A percentile compares a stretch with the other conserved stretches of the same genome.
Conservation (phyloP, 2,329 filamentous ascomycete species). For the Botrytis porri region DNA sequence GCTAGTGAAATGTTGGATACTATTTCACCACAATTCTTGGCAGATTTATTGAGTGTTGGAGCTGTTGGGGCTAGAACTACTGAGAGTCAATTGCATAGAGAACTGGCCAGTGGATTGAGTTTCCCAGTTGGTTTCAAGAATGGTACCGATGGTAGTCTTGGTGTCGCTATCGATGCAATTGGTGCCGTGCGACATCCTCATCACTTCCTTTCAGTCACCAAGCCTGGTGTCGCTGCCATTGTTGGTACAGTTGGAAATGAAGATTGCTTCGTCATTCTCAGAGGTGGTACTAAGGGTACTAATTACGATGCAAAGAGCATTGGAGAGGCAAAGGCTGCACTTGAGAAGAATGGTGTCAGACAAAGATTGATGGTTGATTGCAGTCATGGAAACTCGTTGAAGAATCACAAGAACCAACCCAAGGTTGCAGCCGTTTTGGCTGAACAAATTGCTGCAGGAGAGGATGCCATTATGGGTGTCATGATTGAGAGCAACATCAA, state of each 20-base stretch:
- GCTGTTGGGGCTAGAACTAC: conserved; percentile 96
- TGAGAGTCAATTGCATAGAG: conserved; percentile 91
- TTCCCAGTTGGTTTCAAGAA: conserved; percentile 99
- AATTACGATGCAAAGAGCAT: conserved; percentile 91
- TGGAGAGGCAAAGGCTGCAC: conserved; percentile 73
- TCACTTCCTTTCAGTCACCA: conserved; percentile 96
- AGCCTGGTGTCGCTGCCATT: conserved; percentile 91
- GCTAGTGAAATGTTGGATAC: conserved; percentile 98
- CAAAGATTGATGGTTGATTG: conserved; percentile 95
- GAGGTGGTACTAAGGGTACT: conserved; percentile 87
- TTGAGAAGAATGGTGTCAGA: conserved; percentile 70
- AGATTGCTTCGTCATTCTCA: conserved; percentile 93
- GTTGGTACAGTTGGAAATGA: conserved; percentile 93
- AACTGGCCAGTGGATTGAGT: conserved; percentile 87
- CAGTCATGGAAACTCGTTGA: conserved; percentile 92
- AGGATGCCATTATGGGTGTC: conserved; percentile 84
- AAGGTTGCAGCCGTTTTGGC: conserved; percentile 82
- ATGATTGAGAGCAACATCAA: conserved; percentile 99
- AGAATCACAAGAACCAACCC: conserved; percentile 96
- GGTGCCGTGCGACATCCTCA: conserved; percentile 88
- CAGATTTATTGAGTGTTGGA: conserved; percentile 86
- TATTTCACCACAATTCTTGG: conserved; percentile 94
- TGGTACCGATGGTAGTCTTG: conserved; percentile 86
- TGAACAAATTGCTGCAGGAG: conserved; percentile 80
- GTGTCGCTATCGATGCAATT: conserved; percentile 92